Evolutionary conservation across 2,329 filamentous ascomycete genomes (phyloP), one percentile per base, ranked within the genome.

Genomic region (Stenocarpella maydis): DNA sequence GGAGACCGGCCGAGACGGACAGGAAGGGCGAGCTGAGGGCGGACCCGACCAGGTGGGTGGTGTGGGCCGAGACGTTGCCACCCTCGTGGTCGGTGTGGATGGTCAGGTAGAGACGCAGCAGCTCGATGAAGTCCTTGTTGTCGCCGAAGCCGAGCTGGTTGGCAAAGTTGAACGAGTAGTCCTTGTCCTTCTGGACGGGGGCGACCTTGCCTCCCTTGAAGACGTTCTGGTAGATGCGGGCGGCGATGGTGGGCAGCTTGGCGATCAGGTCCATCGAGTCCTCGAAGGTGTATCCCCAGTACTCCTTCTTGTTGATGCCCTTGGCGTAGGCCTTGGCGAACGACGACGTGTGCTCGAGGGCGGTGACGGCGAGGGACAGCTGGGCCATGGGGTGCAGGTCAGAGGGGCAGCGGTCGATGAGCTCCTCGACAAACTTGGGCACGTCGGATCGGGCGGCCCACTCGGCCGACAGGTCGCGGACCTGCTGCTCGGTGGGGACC

Each of bases 21-120:
- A 99, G 91, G 91, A 97, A 97, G 74, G 96, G 95, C 74, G 96
- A 99, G 90, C 93, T 97, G 79, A 99, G 91, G 77, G 96, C 95
- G 80, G 90, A 94, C 83, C 96, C 96, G 78, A 99, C 96, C 82
- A 99, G 88, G 88, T 99, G 96, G 75, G 96, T 98, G 82, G 96
- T 97, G 90, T 99, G 96, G 75, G 96, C 96, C 82, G 90, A 94
- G 85, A 99, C 96, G 85, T 99, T 99, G 77, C 96, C 96, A 87
- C 96, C 96, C 89, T 99, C 96, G 89, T 99, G 96, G 84, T 99
- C 96, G 73, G 96, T 95, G 92, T 99, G 96, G 85, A 99, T 99
- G 86, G 96, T 98, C 79, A 99, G 90, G 90, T 99, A 99, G 75
- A 99, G 90, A 84, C 96, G 94, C 91, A 99, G 93, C 77, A 99